phyloP scores from a whole-genome alignment of 495 filamentous ascomycete species.

The Aspergillus sclerotiicarbonarius region DNA sequence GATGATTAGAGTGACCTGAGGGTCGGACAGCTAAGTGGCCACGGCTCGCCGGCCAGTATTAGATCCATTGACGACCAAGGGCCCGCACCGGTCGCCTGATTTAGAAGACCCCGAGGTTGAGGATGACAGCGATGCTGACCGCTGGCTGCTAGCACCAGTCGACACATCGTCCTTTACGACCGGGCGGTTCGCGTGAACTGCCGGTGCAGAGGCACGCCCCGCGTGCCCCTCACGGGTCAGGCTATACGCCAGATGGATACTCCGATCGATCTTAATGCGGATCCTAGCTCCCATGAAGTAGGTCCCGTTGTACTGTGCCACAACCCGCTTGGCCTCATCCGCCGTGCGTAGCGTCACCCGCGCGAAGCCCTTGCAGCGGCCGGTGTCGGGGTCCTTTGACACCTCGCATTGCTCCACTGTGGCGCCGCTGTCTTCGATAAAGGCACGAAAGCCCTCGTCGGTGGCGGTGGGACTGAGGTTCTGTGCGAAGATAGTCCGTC shows the following conservation, averaged over 20 bases:
- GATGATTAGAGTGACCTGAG: not conserved
- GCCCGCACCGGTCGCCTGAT: slow-evolving; percentile 20
- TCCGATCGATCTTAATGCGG: slow-evolving; percentile 27
- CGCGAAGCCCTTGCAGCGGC: slow-evolving; percentile 25
- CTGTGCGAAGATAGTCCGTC: slow-evolving; percentile 29
- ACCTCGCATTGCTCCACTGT: slow-evolving; percentile 33
- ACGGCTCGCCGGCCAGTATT: slow-evolving; percentile 19
- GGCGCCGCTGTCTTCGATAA: slow-evolving; percentile 23
- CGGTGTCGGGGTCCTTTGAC: slow-evolving; percentile 12
- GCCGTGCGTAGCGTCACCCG: slow-evolving; percentile 31
- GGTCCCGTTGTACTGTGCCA: slow-evolving; percentile 31
- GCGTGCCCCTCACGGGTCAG: not conserved
- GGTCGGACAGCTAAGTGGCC: slow-evolving; percentile 9
- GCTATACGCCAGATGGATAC: slow-evolving; percentile 6
- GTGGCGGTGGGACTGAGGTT: slow-evolving; percentile 30
- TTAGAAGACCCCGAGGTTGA: not conserved
- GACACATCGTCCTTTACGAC: not conserved
- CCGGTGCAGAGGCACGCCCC: not conserved
- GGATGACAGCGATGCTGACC: not conserved
- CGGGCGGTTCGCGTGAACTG: not conserved
- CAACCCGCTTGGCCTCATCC: slow-evolving; percentile 37
- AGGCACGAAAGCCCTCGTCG: slow-evolving; percentile 19
- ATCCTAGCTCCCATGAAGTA: slow-evolving; percentile 33
- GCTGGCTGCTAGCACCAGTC: slow-evolving; percentile 2
- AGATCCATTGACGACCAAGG: slow-evolving; percentile 43